phyloP scores from a whole-genome alignment of 345 rosid species.

The Isatis tinctoria region DNA sequence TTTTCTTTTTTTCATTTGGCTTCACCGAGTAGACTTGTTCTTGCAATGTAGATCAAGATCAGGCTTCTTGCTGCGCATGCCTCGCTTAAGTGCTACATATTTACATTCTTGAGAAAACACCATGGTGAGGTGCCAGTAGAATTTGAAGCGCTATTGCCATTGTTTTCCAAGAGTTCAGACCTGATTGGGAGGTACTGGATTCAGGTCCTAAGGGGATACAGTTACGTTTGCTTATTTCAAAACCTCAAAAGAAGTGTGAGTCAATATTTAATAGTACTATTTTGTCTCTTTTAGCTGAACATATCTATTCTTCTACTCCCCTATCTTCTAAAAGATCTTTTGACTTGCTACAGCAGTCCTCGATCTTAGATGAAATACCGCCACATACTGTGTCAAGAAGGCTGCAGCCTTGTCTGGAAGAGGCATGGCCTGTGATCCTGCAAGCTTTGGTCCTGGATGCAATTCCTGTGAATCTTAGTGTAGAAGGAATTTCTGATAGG shows the following conservation, averaged over 20 bases:
- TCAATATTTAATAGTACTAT: conserved; percentile 5
- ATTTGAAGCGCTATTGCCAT: conserved; percentile 67
- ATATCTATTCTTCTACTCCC: background rate
- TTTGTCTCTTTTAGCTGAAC: conserved; percentile 14
- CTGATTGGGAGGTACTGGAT: conserved; percentile 85
- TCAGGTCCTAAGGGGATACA: conserved; percentile 67
- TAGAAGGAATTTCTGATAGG: conserved; percentile 36
- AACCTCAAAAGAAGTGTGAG: conserved; percentile 70
- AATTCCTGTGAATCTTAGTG: conserved; percentile 50
- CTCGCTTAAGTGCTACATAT: conserved; percentile 92
- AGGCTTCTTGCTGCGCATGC: conserved; percentile 97
- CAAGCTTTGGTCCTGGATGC: conserved; percentile 95
- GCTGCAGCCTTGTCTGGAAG: conserved; percentile 75
- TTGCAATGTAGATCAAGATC: conserved; percentile 69
- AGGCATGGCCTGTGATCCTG: conserved; percentile 93
- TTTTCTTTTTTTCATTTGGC: background rate
- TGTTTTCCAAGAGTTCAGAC: conserved; percentile 80
- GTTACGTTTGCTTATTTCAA: conserved; percentile 62
- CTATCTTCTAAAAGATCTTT: conserved; percentile 10
- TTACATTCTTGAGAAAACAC: conserved; percentile 76
- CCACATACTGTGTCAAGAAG: conserved; percentile 58
- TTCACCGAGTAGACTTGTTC: conserved; percentile 8
- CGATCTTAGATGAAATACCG: conserved; percentile 82
- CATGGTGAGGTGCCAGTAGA: conserved; percentile 70
- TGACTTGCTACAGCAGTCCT: conserved; percentile 49